These are phyloP conservation scores for Neoboletus brunneissimus DNA, from an alignment of 768 basidiomycete species.

Conservation along the genomic window DNA sequence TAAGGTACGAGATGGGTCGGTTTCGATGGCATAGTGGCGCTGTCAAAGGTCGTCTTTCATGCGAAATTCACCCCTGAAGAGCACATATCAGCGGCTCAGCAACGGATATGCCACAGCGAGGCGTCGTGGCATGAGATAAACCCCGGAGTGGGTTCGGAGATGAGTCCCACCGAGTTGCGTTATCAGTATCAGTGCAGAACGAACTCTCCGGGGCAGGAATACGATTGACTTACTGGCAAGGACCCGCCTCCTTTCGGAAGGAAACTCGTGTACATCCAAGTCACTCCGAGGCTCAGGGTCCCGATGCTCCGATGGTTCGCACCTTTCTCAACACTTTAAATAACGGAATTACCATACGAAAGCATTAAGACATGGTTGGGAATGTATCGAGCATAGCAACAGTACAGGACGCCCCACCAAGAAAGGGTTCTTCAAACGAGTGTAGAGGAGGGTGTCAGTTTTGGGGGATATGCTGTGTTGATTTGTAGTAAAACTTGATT, in stretches of 20 bases:
- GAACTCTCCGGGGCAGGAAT: not conserved
- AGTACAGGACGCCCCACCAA: conserved; percentile 32
- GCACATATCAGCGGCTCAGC: conserved; percentile 2
- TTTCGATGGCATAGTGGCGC: conserved; percentile 3
- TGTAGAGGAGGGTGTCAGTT: conserved; percentile 28
- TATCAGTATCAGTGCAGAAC: conserved; percentile 4
- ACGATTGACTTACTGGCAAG: conserved; percentile 13
- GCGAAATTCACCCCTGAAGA: conserved; percentile 7
- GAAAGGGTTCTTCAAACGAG: conserved; percentile 29
- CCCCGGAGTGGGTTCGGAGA: conserved; percentile 10
- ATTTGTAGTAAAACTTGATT: conserved; percentile 14
- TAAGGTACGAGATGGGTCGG: conserved; percentile 15
- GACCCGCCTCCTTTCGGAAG: not conserved
- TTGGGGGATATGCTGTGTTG: conserved; percentile 23
- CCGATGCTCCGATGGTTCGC: conserved; percentile 5
- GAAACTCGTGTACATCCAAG: conserved; percentile 7
- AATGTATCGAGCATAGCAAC: conserved; percentile 35
- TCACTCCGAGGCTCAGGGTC: conserved; percentile 9
- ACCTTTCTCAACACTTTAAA: conserved; percentile 21
- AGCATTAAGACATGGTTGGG: conserved; percentile 35
- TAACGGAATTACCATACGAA: conserved; percentile 35
- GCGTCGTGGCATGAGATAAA: conserved; percentile 7
- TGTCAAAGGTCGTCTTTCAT: conserved; percentile 3
- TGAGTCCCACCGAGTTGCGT: conserved; percentile 1
- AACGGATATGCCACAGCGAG: conserved; percentile 10